These are phyloP conservation scores for Ogataea degrootiae DNA, from an alignment of 805 yeast species.

Conservation along the genomic window DNA sequence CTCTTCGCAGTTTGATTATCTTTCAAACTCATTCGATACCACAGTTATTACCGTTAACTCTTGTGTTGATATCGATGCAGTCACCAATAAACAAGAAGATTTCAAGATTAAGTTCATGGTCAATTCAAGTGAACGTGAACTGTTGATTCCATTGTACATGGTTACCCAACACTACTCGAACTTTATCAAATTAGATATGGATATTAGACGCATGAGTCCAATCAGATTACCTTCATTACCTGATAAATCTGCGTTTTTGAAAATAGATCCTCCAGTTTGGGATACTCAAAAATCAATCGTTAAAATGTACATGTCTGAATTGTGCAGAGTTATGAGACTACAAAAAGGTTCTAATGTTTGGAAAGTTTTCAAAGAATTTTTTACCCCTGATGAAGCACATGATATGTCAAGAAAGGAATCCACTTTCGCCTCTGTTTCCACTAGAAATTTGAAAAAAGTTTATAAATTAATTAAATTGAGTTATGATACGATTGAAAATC, in stretches of 20 bases:
- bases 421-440: slow-evolving; percentile 24
- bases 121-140: slow-evolving; percentile 50
- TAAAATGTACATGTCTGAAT: slow-evolving; percentile 27
- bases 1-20: slow-evolving; percentile 23
- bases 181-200: slow-evolving; percentile 56
- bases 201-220: slow-evolving; percentile 42
- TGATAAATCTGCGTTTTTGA: slow-evolving; percentile 20
- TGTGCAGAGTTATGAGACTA: slow-evolving; percentile 20
- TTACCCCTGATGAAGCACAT: slow-evolving; percentile 24
- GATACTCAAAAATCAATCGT: slow-evolving; percentile 29
- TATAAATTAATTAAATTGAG: slow-evolving; percentile 11
- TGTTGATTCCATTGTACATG: slow-evolving; percentile 57
- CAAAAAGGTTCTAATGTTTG: slow-evolving; percentile 20
- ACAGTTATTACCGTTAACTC: slow-evolving; percentile 28
- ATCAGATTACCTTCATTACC: slow-evolving; percentile 24
- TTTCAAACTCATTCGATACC: slow-evolving; percentile 25
- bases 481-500: slow-evolving; percentile 21
- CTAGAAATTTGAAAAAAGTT: slow-evolving; percentile 23
- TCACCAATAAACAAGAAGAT: slow-evolving; percentile 44
- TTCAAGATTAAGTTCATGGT: slow-evolving; percentile 59
- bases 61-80: slow-evolving; percentile 26
- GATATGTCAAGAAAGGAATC: slow-evolving; percentile 20
- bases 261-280: slow-evolving; percentile 29
- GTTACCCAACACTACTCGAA: slow-evolving; percentile 61
- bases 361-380: slow-evolving; percentile 23